Conservation (phyloP, 305 asterid genomes). For the Euphrasia arctica region DNA sequence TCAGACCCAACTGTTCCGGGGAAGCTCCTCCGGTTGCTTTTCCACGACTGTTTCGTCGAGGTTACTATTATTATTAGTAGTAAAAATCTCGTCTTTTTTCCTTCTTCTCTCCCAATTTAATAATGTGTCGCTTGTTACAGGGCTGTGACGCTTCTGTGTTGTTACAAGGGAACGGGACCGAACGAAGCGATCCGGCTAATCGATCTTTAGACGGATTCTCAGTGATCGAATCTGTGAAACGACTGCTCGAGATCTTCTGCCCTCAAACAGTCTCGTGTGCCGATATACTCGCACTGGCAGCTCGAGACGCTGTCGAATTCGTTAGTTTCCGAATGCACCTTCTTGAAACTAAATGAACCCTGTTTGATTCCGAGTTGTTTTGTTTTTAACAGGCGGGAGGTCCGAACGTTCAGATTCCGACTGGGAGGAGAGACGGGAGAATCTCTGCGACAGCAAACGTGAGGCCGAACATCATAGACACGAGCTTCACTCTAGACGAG, state of each 20-base stretch:
- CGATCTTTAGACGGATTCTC: slow-evolving; percentile 59
- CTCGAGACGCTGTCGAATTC: slow-evolving; percentile 72
- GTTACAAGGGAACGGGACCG: slow-evolving; percentile 65
- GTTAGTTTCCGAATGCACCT: slow-evolving; percentile 25
- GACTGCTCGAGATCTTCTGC: slow-evolving; percentile 62
- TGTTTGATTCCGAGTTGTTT: not conserved
- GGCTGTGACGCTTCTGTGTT: slow-evolving; percentile 83
- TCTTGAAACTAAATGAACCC: too few relatives aligned
- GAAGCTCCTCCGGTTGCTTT: slow-evolving; percentile 69
- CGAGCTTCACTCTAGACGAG: slow-evolving; percentile 63
- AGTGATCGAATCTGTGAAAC: slow-evolving; percentile 66
- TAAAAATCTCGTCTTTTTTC: too few relatives aligned
- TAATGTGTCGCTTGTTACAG: slow-evolving; percentile 23
- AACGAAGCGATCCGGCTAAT: slow-evolving; percentile 72
- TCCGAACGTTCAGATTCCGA: slow-evolving; percentile 55
- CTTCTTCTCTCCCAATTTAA: too few relatives aligned
- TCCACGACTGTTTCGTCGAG: slow-evolving; percentile 84
- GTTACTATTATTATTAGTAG: slow-evolving; percentile 22
- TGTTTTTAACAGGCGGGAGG: slow-evolving; percentile 59
- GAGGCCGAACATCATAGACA: slow-evolving; percentile 69
- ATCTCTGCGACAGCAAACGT: slow-evolving; percentile 54
- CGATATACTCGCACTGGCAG: slow-evolving; percentile 71
- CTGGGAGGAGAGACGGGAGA: slow-evolving; percentile 72
- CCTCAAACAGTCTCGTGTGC: slow-evolving; percentile 79
- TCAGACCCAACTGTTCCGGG: slow-evolving; percentile 64